Base-by-base conservation (phyloP, 179 eudicot genomes). In the Beta corolliflora region DNA sequence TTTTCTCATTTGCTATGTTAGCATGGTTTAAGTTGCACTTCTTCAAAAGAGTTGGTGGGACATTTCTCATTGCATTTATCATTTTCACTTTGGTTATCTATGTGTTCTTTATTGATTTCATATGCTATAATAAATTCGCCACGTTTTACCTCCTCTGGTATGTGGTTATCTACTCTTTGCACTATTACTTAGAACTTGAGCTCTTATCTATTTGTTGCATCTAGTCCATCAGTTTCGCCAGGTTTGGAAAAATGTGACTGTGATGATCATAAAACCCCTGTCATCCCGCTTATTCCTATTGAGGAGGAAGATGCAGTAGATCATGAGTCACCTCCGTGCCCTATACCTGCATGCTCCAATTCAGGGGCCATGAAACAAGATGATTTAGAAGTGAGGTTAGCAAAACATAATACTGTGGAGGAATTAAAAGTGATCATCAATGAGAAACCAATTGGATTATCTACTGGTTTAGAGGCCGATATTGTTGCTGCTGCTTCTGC, bases 221-320 rank as follows among this genome's bases (percentile, higher is more conserved):
- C 44, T 54, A 91, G 94, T 74, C 90, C 91, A 29, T 81, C 80
- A 44, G 31, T 13, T 56, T 77, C 87, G 16, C 74, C 78, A 56
- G 83, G 81, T 72, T 58, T 64, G 79, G 87, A 73, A 79, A 79
- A 81, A 65, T 65, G 80, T 60, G 53, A 68, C 46, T 70, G 75
- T 83, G 89, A 87, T 80, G 90, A 88, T 83, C 76, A 25, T 36
- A 58, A 54, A 21, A 84, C 83, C 71, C 92, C 91, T 36, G 48
- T 79, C 55, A 82, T 93, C 83, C 91, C 91, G 23, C 68, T 85
- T 69, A 87, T 76, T 87, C 87, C 93, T 29, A 83, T 85, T 59
- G 97, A 91, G 87, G 93, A 89, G 73, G 83, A 67, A 48, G 87
- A 69, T 44, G 70, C 70, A 71, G 69, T 70, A 45, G 70, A 56